phyloP scores from a whole-genome alignment of 257 asterid species.

The Jasminum sambac region DNA sequence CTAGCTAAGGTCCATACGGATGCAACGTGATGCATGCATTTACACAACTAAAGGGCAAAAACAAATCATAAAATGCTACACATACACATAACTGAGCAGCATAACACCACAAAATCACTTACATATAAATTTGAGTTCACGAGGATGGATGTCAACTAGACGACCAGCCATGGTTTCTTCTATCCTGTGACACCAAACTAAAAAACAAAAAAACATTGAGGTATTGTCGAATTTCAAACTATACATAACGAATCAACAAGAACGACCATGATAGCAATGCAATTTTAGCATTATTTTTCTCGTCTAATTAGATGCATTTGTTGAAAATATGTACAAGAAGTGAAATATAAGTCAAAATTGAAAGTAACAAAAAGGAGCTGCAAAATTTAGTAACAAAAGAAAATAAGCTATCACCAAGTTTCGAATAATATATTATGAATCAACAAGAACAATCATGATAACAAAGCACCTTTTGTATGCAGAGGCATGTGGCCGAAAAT shows the following conservation, averaged over 20 bases:
- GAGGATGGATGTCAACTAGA: conserved; percentile 71
- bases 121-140: conserved; percentile 75
- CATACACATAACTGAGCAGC: conserved; percentile 7
- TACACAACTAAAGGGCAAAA: conserved; percentile 6
- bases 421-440: neutral
- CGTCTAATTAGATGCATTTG: conserved; percentile 4
- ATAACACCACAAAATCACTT: conserved; percentile 30
- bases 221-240: neutral
- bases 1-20: conserved; percentile 7
- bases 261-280: neutral
- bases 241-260: conserved; percentile 2
- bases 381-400: neutral
- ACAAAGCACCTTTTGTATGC: neutral
- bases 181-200: conserved; percentile 36
- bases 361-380: too few relatives aligned
- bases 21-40: conserved; percentile 12
- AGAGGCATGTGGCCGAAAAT: neutral
- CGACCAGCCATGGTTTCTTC: conserved; percentile 47
- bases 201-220: neutral
- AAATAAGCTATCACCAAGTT: neutral
- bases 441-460: neutral
- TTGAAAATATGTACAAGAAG: too few relatives aligned
- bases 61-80: conserved; percentile 12
- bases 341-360: too few relatives aligned
- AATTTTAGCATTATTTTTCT: neutral